A percentile compares a stretch with the other conserved stretches of the same genome.
These are phyloP conservation scores for Herpetomonas tarakana DNA, from an alignment of 208 protist species.

Conservation along the genomic window DNA sequence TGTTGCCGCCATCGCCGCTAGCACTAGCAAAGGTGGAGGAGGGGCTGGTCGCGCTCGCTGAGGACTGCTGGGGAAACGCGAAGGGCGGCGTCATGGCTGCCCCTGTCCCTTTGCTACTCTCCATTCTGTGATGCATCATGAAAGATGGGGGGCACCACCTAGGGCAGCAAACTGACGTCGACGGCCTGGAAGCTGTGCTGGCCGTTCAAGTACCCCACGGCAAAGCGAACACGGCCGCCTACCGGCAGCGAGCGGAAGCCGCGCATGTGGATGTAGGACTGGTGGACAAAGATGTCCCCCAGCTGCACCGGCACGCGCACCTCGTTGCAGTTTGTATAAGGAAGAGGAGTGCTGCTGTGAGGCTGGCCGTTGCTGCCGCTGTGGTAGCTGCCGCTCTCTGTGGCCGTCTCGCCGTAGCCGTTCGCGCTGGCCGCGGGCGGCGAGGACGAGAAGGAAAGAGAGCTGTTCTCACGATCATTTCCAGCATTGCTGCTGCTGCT, in stretches of 20 bases:
- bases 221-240: conserved; percentile 30
- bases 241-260: conserved; percentile 22
- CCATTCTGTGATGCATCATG: conserved; percentile 9
- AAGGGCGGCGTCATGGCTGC: too few relatives aligned
- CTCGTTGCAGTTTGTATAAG: neutral
- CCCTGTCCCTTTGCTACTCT: neutral
- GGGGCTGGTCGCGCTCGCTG: too few relatives aligned
- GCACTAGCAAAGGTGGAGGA: too few relatives aligned
- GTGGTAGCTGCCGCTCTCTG: neutral
- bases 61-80: too few relatives aligned
- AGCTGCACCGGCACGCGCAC: conserved; percentile 9
- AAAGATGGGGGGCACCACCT: neutral
- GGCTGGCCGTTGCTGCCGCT: neutral
- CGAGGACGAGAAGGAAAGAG: neutral
- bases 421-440: neutral
- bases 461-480: neutral
- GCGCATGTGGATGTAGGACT: conserved; percentile 22
- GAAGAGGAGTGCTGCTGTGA: conserved; percentile 4
- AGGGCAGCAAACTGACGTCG: conserved; percentile 32
- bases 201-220: conserved; percentile 20
- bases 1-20: too few relatives aligned
- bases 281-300: conserved; percentile 37
- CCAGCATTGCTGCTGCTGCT: conserved; percentile 8
- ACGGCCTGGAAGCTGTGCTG: conserved; percentile 53
- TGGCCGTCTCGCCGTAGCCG: neutral